phyloP scores from a whole-genome alignment of 352 stramenopile species.

The Pythium brassicae region DNA sequence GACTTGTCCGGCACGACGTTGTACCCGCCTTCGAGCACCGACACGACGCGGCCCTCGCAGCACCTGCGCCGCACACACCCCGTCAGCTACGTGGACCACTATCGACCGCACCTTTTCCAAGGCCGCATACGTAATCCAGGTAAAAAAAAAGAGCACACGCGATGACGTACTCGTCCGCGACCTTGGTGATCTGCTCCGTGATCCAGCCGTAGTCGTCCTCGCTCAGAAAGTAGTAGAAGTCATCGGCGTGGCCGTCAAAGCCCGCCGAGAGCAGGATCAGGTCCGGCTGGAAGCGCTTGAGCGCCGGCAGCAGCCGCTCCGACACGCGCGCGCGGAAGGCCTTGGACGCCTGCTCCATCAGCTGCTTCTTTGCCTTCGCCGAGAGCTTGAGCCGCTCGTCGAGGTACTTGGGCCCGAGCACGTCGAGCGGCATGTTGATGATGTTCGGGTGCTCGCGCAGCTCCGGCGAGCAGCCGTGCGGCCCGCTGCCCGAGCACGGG shows the following conservation, averaged over 20 bases:
- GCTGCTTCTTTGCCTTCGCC: constrained; percentile 39
- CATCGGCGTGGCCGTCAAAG: constrained; percentile 61
- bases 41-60: constrained; percentile 92
- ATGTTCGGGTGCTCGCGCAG: constrained; percentile 42
- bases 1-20: constrained; percentile 41
- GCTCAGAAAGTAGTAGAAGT: constrained; percentile 74
- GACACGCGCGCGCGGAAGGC: constrained; percentile 41
- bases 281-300: constrained; percentile 47
- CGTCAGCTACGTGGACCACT: too few relatives aligned
- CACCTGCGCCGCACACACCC: constrained; percentile 26
- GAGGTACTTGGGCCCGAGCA: constrained; percentile 49
- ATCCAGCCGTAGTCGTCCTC: constrained; percentile 87
- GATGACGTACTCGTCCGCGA: constrained; percentile 91
- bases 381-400: constrained; percentile 54
- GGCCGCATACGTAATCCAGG: background rate
- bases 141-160: background rate
- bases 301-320: constrained; percentile 36
- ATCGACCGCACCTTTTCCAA: background rate
- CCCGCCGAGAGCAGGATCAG: constrained; percentile 68
- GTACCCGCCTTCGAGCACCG: constrained; percentile 95
- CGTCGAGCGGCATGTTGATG: constrained; percentile 47
- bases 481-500: constrained; percentile 43
- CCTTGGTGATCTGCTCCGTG: constrained; percentile 76
- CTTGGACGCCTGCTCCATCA: constrained; percentile 47
- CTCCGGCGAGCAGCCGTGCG: constrained; percentile 44